Evolutionary conservation across 1,284 basidiomycete genomes (phyloP).

Genomic region (Sanghuangporus sanghuang): DNA sequence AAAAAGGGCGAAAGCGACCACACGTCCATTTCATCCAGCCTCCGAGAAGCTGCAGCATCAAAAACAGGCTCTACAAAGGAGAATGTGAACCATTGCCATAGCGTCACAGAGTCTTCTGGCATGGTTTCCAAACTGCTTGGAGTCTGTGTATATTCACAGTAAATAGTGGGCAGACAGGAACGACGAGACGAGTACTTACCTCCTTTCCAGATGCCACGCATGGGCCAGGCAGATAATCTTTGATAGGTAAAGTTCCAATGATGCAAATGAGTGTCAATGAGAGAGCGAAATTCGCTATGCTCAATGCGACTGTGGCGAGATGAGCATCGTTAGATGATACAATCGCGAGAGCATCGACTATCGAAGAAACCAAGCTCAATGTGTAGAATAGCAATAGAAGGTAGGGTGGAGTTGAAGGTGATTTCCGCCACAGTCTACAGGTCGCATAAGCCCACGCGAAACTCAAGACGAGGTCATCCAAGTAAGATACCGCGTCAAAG

Average conservation of each 20-base stretch:
- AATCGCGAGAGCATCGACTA: conserved; percentile 30
- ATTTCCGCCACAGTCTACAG: conserved; percentile 34
- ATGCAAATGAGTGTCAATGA: conserved; percentile 39
- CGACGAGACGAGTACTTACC: conserved; percentile 28
- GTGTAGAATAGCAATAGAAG: conserved; percentile 42
- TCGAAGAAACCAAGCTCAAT: conserved; percentile 29
- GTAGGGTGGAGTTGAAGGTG: conserved; percentile 48
- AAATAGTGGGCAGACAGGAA: not conserved
- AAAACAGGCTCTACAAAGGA: conserved; percentile 73
- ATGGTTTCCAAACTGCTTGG: conserved; percentile 46
- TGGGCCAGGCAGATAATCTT: conserved; percentile 35
- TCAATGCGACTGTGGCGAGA: conserved; percentile 18
- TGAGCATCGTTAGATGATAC: conserved; percentile 21
- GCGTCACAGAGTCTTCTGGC: conserved; percentile 70
- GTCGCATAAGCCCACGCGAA: conserved; percentile 44
- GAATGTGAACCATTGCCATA: conserved; percentile 78
- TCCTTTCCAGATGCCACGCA: conserved; percentile 44
- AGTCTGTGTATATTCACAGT: conserved; percentile 29
- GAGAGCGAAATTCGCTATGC: conserved; percentile 30
- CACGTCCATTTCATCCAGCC: conserved; percentile 65
- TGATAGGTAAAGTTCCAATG: conserved; percentile 50
- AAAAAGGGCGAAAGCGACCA: conserved; percentile 70
- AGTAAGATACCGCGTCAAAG: not conserved
- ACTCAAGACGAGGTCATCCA: conserved; percentile 21
- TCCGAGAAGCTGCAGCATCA: conserved; percentile 45